These are phyloP conservation scores for Aspergillus tanneri DNA, from an alignment of 2,329 filamentous ascomycete species.

Conservation along the genomic window DNA sequence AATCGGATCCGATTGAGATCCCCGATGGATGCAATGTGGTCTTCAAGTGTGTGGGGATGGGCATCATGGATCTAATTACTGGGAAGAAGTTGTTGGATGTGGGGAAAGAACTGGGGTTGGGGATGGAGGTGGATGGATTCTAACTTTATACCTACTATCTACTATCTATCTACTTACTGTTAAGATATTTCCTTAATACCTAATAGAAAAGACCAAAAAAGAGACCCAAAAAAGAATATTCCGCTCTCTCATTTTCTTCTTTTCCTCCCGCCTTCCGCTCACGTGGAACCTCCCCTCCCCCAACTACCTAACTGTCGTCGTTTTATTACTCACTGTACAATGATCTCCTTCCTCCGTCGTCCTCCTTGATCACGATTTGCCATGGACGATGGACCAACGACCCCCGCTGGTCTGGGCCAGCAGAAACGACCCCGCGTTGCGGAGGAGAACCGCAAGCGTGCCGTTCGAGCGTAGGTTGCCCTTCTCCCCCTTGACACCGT, in stretches of 20 bases:
- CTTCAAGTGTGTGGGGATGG: conserved; percentile 54
- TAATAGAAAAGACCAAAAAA: neutral
- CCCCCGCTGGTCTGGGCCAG: conserved; percentile 27
- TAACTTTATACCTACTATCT: conserved; percentile 31
- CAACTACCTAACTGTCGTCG: neutral
- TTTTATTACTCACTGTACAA: too few relatives aligned
- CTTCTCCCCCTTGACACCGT: neutral
- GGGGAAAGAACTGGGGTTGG: conserved; percentile 33
- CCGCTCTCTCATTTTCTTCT: conserved; percentile 3
- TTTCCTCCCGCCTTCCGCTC: neutral
- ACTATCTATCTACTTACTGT: too few relatives aligned
- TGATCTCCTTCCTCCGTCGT: conserved; percentile 23
- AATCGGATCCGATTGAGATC: conserved; percentile 23
- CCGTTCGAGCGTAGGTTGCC: conserved; percentile 40
- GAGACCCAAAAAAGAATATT: neutral
- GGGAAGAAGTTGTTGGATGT: conserved; percentile 43
- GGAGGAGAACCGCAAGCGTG: conserved; percentile 43
- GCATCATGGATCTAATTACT: conserved; percentile 52
- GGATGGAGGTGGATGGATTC: conserved; percentile 40
- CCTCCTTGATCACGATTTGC: conserved; percentile 27
- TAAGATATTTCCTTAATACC: too few relatives aligned
- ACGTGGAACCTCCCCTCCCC: neutral
- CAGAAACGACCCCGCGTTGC: conserved; percentile 42
- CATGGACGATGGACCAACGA: conserved; percentile 32
- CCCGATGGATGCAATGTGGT: conserved; percentile 43